These are phyloP conservation scores for Zostera marina DNA, from an alignment of 116 monocot species.

Conservation along the genomic window DNA sequence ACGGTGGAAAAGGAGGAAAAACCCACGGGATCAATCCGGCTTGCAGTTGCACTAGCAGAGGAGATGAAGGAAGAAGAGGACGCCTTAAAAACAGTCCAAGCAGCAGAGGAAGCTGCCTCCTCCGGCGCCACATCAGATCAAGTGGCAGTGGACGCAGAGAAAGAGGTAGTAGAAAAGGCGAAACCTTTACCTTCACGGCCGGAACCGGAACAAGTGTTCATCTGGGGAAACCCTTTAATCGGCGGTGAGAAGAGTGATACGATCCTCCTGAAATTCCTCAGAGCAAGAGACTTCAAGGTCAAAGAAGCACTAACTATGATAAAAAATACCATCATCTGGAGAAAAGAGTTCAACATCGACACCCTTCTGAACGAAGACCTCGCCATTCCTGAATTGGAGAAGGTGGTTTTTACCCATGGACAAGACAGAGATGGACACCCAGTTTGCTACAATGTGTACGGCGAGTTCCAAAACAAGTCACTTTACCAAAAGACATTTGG, in stretches of 20 bases:
- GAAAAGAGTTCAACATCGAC: constrained; percentile 41
- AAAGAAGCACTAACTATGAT: constrained; percentile 58
- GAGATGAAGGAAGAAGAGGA: constrained; percentile 8
- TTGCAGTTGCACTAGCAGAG: background rate
- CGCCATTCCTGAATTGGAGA: constrained; percentile 37
- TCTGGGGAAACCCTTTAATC: constrained; percentile 57
- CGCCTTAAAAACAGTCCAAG: constrained; percentile 22
- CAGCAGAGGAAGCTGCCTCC: constrained; percentile 15
- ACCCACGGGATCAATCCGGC: background rate
- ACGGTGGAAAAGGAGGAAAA: background rate
- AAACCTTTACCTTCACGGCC: background rate
- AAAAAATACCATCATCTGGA: constrained; percentile 36
- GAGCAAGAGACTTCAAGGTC: constrained; percentile 53
- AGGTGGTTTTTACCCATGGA: constrained; percentile 52
- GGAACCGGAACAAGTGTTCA: constrained; percentile 23
- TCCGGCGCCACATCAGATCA: background rate
- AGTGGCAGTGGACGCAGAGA: background rate
- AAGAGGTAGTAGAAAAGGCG: background rate
- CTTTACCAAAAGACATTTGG: constrained; percentile 40
- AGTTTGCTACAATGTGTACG: constrained; percentile 68
- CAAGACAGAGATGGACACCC: constrained; percentile 44
- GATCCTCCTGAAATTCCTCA: constrained; percentile 61
- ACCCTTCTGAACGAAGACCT: constrained; percentile 45
- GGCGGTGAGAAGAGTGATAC: constrained; percentile 54
- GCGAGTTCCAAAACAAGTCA: constrained; percentile 57